Base-by-base conservation (phyloP, 371 early-diverging fungal genomes). In the Rhizopus sp. region DNA sequence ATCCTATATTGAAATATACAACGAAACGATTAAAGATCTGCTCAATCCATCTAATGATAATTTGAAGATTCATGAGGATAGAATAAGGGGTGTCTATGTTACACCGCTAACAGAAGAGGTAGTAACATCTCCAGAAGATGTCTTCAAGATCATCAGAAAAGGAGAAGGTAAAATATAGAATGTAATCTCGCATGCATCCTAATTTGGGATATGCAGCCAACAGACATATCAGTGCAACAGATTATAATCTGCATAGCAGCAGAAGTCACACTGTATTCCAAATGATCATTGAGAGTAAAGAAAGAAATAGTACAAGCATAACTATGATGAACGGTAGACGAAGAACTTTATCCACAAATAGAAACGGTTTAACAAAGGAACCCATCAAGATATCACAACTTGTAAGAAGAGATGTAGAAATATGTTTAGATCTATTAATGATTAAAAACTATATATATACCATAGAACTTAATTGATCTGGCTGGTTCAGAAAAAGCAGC, bases 401-500 rank as follows among this genome's bases (percentile, higher is more conserved):
- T 65, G 86, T 84, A 74, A 60, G 33, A 33, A 44, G 5, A 33
- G 1, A 9, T 40, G 23, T 30, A 29, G 17, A 51, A 42, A 33
- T 50, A 29, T 10, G 10, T 35, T 35, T n/a, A 1, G 9, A n/a
- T 44, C 10, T 23, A 35, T 23, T 30, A 9, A 41, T n/a, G 29
- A 31, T 15, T 15, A 44, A 23, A 29, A 7, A 41, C n/a, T n/a
- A n/a, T 31, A 23, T 23, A 10, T 31, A 9, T n/a, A 47, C 13
- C 8, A 8, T 67, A 86, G 78, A 93, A 90, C 65, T 75, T 98
- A 49, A 93, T 96, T 62, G 99, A 98, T 76, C 70, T 98, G 53
- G 97, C 99, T n/a, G 99, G 99, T n/a, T 93, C 94, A 9, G 99
- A 98, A 79, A 90, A 95, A 64, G 90, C 90, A 4, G 70, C 88